Evolutionary conservation across 441 rosid genomes (phyloP).

Genomic region (Isatis lusitanica): DNA sequence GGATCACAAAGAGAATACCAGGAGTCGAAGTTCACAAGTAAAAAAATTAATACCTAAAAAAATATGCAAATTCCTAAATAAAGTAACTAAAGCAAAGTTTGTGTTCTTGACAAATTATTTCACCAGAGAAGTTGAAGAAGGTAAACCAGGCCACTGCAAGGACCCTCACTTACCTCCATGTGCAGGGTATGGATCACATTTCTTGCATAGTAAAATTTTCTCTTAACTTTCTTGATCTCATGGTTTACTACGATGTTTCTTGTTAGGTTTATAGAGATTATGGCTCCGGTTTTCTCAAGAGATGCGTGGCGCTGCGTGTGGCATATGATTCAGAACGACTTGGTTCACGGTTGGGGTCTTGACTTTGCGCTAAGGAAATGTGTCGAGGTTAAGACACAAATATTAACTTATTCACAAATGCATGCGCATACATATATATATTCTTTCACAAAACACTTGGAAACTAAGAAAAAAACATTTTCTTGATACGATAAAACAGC

Average conservation of each 20-base stretch:
- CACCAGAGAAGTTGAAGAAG: conserved; percentile 58
- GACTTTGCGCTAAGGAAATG: conserved; percentile 87
- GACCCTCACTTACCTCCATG: conserved; percentile 85
- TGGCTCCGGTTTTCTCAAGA: conserved; percentile 96
- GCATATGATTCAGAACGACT: conserved; percentile 97
- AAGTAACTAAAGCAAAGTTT: neutral
- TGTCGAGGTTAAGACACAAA: conserved; percentile 55
- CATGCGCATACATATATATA: neutral
- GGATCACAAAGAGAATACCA: conserved; percentile 87
- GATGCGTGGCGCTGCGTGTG: conserved; percentile 95
- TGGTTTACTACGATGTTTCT: neutral
- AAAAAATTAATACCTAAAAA: conserved; percentile 1
- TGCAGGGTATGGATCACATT: conserved; percentile 66
- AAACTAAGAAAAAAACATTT: neutral
- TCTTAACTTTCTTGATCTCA: neutral
- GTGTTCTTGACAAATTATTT: conserved; percentile 19
- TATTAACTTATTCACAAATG: neutral
- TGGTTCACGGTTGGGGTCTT: conserved; percentile 98
- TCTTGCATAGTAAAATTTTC: neutral
- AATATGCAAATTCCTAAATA: neutral
- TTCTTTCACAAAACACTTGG: neutral
- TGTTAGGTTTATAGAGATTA: conserved; percentile 87
- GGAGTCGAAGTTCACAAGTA: conserved; percentile 89
- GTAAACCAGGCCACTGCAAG: conserved; percentile 70
- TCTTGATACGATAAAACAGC: conserved; percentile 45